Evolutionary conservation across 768 basidiomycete genomes (phyloP).

Genomic region (Russula foetens): DNA sequence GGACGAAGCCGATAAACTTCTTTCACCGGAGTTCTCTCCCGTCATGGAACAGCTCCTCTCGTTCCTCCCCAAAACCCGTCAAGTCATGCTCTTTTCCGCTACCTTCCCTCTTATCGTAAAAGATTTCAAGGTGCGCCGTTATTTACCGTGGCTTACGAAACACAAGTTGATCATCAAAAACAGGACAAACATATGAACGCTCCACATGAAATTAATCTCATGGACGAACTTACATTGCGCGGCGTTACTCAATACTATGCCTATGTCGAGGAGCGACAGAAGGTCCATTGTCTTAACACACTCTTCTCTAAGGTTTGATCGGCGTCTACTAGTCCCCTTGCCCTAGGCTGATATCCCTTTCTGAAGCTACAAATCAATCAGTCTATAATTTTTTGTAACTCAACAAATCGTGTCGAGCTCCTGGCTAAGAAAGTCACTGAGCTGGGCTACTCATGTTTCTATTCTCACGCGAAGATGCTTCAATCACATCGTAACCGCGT

Average conservation of each 20-base stretch:
- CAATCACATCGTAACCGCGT: conserved; percentile 98
- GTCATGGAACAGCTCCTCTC: conserved; percentile 94
- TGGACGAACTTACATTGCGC: conserved; percentile 98
- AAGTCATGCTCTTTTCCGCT: conserved; percentile 99
- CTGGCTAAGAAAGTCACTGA: conserved; percentile 99
- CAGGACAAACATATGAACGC: conserved; percentile 95
- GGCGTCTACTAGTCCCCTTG: not conserved
- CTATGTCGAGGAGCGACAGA: conserved; percentile 98
- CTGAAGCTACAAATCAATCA: conserved; percentile 98
- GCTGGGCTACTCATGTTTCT: conserved; percentile 99
- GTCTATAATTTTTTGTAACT: conserved; percentile 99
- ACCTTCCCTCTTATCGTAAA: conserved; percentile 99
- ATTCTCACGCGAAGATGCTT: conserved; percentile 99
- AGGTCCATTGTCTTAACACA: conserved; percentile 99
- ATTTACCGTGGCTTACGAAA: not conserved
- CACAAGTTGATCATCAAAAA: conserved; percentile 15
- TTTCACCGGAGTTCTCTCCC: conserved; percentile 95
- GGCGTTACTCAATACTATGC: conserved; percentile 99
- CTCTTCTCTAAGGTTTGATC: conserved; percentile 87
- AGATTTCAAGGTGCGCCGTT: conserved; percentile 79
- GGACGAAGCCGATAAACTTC: conserved; percentile 98
- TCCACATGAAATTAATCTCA: conserved; percentile 97
- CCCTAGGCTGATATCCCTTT: conserved; percentile 6
- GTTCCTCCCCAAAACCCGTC: conserved; percentile 75
- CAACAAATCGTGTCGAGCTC: conserved; percentile 98